phyloP scores from a whole-genome alignment of 1,284 basidiomycete genomes.

The Ustilago loliicola region DNA sequence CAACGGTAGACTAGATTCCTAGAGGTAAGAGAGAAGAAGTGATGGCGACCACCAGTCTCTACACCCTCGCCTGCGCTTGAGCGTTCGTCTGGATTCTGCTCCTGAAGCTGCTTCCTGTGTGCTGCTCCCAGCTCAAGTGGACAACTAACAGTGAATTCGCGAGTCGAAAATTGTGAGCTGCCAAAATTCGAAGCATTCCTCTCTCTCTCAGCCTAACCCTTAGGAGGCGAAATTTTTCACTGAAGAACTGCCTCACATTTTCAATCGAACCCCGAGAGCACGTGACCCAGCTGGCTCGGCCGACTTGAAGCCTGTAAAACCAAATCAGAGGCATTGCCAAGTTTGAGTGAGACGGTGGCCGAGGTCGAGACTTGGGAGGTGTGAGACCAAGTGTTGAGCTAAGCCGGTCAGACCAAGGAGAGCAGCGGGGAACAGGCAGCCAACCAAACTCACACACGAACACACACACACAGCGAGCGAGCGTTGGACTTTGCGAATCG shows the following conservation, averaged over 20 bases:
- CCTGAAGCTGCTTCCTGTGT: background rate
- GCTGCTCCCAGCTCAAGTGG: background rate
- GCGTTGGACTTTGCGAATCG: slow-evolving; percentile 40
- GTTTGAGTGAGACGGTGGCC: no score
- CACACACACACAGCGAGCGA: slow-evolving; percentile 4
- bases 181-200: background rate
- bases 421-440: background rate
- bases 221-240: no score
- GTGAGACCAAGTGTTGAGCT: no score
- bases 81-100: background rate
- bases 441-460: slow-evolving; percentile 4
- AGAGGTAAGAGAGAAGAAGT: slow-evolving; percentile 29
- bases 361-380: background rate
- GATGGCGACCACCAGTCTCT: slow-evolving; percentile 37
- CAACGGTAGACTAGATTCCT: slow-evolving; percentile 43
- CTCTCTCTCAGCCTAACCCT: no score
- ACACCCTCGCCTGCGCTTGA: slow-evolving; percentile 3
- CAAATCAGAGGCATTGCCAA: no score
- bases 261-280: no score
- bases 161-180: no score
- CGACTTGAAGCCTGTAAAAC: no score
- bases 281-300: no score
- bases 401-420: background rate
- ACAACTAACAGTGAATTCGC: background rate
- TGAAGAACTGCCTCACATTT: no score